These are phyloP conservation scores for Takashimella tepidaria DNA, from an alignment of 1,284 basidiomycete species.

Conservation along the genomic window DNA sequence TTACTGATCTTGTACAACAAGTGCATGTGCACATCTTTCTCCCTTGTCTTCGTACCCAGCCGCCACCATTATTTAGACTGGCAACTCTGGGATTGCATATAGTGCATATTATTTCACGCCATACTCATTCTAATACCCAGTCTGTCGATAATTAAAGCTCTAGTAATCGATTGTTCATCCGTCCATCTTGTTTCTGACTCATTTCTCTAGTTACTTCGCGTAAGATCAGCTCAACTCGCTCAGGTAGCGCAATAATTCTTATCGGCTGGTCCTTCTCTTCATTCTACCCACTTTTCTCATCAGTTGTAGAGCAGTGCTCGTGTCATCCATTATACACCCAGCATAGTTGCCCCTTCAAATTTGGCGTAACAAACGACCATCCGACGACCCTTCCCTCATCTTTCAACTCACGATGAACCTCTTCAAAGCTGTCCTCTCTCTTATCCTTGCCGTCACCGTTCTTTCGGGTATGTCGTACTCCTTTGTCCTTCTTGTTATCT, in stretches of 20 bases:
- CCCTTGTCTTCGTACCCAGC: too few relatives aligned
- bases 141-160: too few relatives aligned
- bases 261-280: not conserved
- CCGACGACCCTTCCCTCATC: not conserved
- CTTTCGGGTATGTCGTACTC: constrained; percentile 16
- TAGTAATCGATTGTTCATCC: not conserved
- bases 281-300: too few relatives aligned
- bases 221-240: not conserved
- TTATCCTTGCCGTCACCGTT: constrained; percentile 16
- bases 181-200: not conserved
- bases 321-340: too few relatives aligned
- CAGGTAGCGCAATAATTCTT: not conserved
- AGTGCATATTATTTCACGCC: too few relatives aligned
- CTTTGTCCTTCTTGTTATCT: not conserved
- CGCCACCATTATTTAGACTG: too few relatives aligned
- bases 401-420: constrained; percentile 14
- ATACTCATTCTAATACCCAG: too few relatives aligned
- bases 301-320: too few relatives aligned
- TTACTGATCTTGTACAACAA: too few relatives aligned
- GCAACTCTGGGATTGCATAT: too few relatives aligned
- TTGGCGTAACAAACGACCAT: not conserved
- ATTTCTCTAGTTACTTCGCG: not conserved
- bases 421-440: constrained; percentile 16
- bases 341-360: too few relatives aligned
- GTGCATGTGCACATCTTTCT: too few relatives aligned